Conservation (phyloP, 176 grass and related monocot species). For the Chrysopogon serrulatus region DNA sequence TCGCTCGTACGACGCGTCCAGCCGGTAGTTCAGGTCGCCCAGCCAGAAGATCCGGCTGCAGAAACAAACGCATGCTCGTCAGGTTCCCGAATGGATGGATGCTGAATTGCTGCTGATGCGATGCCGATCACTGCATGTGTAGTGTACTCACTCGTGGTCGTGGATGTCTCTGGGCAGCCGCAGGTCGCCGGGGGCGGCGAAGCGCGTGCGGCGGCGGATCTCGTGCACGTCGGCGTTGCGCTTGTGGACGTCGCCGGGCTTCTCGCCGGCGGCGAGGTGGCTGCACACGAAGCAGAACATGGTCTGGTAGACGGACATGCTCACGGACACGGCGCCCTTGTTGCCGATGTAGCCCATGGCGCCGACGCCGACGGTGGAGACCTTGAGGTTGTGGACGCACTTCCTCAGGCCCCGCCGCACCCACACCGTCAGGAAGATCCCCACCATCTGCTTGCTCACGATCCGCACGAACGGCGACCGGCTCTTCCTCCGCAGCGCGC, state of each 20-base stretch:
- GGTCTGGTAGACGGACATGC: conserved; percentile 96
- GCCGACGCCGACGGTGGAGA: conserved; percentile 88
- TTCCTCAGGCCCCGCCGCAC: conserved; percentile 57
- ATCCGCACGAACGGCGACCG: conserved; percentile 71
- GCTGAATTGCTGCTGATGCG: not conserved
- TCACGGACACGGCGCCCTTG: conserved; percentile 88
- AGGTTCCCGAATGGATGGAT: not conserved
- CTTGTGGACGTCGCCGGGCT: conserved; percentile 52
- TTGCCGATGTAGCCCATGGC: conserved; percentile 99
- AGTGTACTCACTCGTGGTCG: conserved; percentile 66
- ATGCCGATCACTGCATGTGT: too few relatives aligned
- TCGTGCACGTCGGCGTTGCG: conserved; percentile 87
- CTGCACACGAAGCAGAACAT: conserved; percentile 90
- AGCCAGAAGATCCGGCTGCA: conserved; percentile 93
- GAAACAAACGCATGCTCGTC: not conserved
- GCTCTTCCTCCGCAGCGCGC: conserved; percentile 39
- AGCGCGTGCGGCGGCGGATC: conserved; percentile 73
- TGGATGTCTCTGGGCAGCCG: conserved; percentile 54
- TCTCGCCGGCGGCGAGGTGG: conserved; percentile 80
- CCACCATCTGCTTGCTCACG: conserved; percentile 96
- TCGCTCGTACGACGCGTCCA: conserved; percentile 66
- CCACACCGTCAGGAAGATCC: conserved; percentile 82
- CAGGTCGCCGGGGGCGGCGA: conserved; percentile 17
- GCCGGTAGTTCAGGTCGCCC: conserved; percentile 89
- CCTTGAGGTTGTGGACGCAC: conserved; percentile 84